Conservation (phyloP, 306 rosid genomes). For the Lagenaria siceraria region DNA sequence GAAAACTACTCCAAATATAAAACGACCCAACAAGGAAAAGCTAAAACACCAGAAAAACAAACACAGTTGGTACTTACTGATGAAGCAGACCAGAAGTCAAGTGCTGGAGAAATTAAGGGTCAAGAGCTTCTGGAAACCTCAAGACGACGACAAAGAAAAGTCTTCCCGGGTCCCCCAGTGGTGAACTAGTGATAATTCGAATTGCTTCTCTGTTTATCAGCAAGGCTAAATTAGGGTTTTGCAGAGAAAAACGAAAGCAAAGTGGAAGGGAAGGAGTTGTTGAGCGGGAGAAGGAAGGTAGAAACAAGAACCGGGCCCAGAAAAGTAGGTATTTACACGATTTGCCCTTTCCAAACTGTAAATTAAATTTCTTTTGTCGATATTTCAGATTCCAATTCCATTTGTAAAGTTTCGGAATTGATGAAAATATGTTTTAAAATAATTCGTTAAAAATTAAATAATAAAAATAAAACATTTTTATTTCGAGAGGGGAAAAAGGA, state of each 20-base stretch:
- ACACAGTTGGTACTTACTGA: not conserved
- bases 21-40: not conserved
- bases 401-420: not conserved
- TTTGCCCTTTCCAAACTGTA: not conserved
- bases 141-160: not conserved
- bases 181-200: not conserved
- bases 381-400: not conserved
- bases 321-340: not conserved
- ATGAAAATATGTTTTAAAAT: not conserved
- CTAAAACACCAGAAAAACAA: not conserved
- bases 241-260: not conserved
- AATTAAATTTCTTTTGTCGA: not conserved
- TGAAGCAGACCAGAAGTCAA: conserved; percentile 2
- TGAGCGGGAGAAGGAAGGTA: not conserved
- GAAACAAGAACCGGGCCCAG: not conserved
- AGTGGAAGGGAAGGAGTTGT: not conserved
- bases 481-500: not conserved
- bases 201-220: not conserved
- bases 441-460: not conserved
- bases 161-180: not conserved
- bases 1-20: not conserved
- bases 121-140: not conserved
- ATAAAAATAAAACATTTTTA: not conserved
- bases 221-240: not conserved
- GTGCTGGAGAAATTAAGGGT: not conserved